phyloP scores from a whole-genome alignment of 2,329 filamentous ascomycete genomes.

The Colletotrichum shisoi region DNA sequence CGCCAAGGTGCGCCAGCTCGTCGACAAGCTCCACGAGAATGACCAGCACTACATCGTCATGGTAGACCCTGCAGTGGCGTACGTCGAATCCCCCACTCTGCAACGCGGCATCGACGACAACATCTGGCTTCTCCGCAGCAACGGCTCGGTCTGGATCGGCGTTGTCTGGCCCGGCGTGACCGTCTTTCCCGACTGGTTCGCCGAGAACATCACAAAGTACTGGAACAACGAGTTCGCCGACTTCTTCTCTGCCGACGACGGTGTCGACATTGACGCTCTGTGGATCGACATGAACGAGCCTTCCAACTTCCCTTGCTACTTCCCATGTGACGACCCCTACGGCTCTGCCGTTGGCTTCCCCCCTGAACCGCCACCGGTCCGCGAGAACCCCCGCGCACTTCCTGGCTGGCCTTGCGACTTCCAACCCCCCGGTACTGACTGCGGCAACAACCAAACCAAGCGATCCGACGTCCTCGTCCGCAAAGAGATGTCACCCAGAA shows the following conservation, averaged over 20 bases:
- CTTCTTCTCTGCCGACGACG: conserved; percentile 70
- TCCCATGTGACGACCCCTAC: conserved; percentile 52
- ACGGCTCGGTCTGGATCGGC: conserved; percentile 66
- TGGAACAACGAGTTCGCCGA: conserved; percentile 73
- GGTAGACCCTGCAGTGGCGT: conserved; percentile 73
- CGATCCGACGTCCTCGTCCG: conserved; percentile 23
- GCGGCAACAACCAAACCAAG: conserved; percentile 27
- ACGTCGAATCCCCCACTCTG: conserved; percentile 56
- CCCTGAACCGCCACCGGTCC: conserved; percentile 68
- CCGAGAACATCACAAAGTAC: conserved; percentile 67
- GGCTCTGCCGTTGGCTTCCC: conserved; percentile 57
- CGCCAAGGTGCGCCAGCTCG: conserved; percentile 68
- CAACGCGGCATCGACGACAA: conserved; percentile 54
- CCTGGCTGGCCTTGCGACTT: conserved; percentile 67
- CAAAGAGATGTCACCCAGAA: conserved; percentile 6
- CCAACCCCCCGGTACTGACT: conserved; percentile 35
- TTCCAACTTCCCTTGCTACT: conserved; percentile 46
- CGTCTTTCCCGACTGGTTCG: conserved; percentile 81
- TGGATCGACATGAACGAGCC: conserved; percentile 76
- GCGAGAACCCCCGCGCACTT: conserved; percentile 68
- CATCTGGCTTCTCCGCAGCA: conserved; percentile 59
- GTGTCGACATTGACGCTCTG: conserved; percentile 78
- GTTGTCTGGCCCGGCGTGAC: conserved; percentile 81
- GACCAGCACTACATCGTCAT: conserved; percentile 78
- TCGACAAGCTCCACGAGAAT: conserved; percentile 70